A percentile compares a stretch with the other conserved stretches of the same genome.
phyloP scores from a whole-genome alignment of 73 alveolate genomes.

The Paramecium caudatum region DNA sequence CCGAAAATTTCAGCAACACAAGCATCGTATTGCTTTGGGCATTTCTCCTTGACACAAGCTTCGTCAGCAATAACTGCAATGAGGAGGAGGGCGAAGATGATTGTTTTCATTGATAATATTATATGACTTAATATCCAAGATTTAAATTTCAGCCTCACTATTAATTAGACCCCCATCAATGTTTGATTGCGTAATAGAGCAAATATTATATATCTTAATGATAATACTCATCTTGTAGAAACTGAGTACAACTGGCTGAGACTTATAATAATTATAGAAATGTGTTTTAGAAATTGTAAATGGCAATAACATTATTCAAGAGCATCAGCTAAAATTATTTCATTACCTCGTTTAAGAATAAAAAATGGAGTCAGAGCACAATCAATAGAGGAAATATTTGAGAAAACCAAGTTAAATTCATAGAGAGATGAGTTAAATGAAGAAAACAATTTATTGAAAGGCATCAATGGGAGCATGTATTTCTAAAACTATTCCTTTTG shows the following conservation, averaged over 20 bases:
- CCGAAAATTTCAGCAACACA: conserved; percentile 55
- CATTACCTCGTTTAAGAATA: background rate
- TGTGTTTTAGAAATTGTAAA: conserved; percentile 3
- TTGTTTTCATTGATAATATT: conserved; percentile 56
- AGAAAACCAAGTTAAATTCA: background rate
- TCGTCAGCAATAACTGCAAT: conserved; percentile 54
- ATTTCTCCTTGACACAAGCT: conserved; percentile 61
- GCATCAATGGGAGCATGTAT: background rate
- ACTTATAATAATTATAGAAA: no score
- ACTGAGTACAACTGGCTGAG: no score
- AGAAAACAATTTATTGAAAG: background rate
- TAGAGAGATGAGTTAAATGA: background rate
- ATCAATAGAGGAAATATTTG: conserved; percentile 13
- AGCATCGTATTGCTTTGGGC: conserved; percentile 62
- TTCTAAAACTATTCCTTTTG: background rate
- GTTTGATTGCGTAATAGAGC: background rate
- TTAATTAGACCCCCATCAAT: background rate
- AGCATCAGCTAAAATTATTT: background rate
- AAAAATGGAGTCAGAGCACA: background rate
- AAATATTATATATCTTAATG: no score
- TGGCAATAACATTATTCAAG: conserved; percentile 16
- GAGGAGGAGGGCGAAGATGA: conserved; percentile 18
- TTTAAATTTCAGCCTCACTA: background rate
- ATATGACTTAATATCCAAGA: conserved; percentile 22
- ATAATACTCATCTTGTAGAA: no score